Evolutionary conservation across 805 yeast species (phyloP), one percentile per base, ranked within the genome.

Genomic region (Yamadazyma scolyti): DNA sequence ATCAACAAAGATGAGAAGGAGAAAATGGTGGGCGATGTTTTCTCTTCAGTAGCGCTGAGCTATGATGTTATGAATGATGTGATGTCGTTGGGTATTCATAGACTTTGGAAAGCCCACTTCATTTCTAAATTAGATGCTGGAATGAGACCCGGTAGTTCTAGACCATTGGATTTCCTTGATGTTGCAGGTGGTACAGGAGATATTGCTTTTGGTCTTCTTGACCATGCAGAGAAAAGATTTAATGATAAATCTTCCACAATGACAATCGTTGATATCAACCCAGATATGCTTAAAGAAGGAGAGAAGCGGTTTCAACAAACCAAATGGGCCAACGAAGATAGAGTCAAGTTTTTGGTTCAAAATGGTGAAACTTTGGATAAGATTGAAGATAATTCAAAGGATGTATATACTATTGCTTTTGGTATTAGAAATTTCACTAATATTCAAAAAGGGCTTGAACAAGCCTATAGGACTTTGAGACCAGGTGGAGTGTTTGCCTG

Each of bases 141-240:
- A 20, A 78, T 77, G 67, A 75, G 97, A 52, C 90, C 95, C 4
- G 94, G 90, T 27, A 74, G 77, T 9, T 56, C 65, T 9, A 75
- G 80, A 43, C 96, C 96, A 3, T 66, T 93, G 47, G 76, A 79
- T 36, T 90, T 93, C 51, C 71, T 93, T 42, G 98, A 93, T 58
- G 97, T 93, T 35, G 98, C 98, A 16, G 98, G 98, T 37, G 98
- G 98, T 15, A 87, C 97, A 8, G 98, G 98, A 27, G 98, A 93
- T 53, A 90, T 93, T 59, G 98, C 98, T 1, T 87, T 87, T 61
- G 94, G 98, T 2, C 71, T 93, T 41, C 68, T 93, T 40, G 96
- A 88, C 49, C 96, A 93, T 59, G 97, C 97, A 7, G 79, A 81
- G 42, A 60, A 68, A 23, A 75, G 78, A 40, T 86, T 78, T 52